phyloP scores from a whole-genome alignment of 148 eudicot genomes.

The Fagopyrum homotropicum region DNA sequence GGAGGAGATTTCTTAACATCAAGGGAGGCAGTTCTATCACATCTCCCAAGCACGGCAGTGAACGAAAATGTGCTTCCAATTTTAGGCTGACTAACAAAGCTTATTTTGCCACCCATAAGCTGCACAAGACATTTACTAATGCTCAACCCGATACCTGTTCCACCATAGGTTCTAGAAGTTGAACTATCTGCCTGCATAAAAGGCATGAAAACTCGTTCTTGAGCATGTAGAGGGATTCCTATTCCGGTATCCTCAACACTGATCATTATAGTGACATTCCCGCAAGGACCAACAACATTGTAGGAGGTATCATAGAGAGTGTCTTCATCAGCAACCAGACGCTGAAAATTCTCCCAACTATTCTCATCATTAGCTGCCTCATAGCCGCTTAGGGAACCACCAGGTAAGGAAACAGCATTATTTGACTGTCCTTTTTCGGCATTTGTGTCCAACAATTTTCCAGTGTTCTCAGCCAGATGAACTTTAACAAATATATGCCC shows the following conservation, averaged over 20 bases:
- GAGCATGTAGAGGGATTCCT: slow-evolving; percentile 59
- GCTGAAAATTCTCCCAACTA: slow-evolving; percentile 36
- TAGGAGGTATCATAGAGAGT: slow-evolving; percentile 13
- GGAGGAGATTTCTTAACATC: slow-evolving; percentile 29
- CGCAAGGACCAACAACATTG: slow-evolving; percentile 14
- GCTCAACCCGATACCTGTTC: slow-evolving; percentile 70
- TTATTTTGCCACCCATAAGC: slow-evolving; percentile 68
- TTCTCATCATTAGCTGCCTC: slow-evolving; percentile 2
- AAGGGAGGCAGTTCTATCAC: slow-evolving; percentile 20
- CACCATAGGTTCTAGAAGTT: slow-evolving; percentile 67
- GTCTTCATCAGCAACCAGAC: slow-evolving; percentile 35
- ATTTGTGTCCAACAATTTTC: slow-evolving; percentile 22
- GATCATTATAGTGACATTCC: slow-evolving; percentile 39
- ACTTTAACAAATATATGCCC: slow-evolving; percentile 67
- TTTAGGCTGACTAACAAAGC: slow-evolving; percentile 48
- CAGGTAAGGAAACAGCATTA: slow-evolving; percentile 17
- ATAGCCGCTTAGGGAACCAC: slow-evolving; percentile 9
- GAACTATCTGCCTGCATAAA: slow-evolving; percentile 83
- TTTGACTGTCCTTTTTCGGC: slow-evolving; percentile 28
- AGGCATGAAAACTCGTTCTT: slow-evolving; percentile 56
- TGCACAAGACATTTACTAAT: slow-evolving; percentile 70
- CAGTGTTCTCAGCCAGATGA: slow-evolving; percentile 43
- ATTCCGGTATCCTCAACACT: slow-evolving; percentile 70
- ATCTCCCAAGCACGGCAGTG: slow-evolving; percentile 35
- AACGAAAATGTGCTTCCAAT: slow-evolving; percentile 66